phyloP scores from a whole-genome alignment of 352 stramenopile genomes.

The Phytopythium chamaehyphon region DNA sequence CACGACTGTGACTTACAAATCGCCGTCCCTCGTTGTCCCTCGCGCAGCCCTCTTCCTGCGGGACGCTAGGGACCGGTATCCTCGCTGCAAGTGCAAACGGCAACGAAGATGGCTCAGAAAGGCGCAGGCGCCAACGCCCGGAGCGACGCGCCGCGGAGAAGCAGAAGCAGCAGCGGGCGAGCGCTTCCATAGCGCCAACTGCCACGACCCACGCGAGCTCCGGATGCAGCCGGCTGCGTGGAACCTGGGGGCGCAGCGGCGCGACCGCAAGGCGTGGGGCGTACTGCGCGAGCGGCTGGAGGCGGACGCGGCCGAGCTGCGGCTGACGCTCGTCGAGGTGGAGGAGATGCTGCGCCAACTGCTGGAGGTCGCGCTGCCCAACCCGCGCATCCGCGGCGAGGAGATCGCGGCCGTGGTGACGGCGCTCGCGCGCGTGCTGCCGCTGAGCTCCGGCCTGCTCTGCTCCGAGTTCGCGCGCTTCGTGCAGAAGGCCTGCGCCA shows the following conservation, averaged over 20 bases:
- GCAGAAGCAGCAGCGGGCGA: not conserved
- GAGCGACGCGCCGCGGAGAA: too few species aligned
- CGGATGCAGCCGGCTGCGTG: slow-evolving; percentile 15
- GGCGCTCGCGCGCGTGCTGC: slow-evolving; percentile 53
- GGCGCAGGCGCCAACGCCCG: too few species aligned
- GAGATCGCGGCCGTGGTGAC: slow-evolving; percentile 63
- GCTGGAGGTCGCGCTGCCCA: slow-evolving; percentile 50
- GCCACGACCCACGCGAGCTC: too few species aligned
- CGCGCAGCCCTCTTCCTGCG: too few species aligned
- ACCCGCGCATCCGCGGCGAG: slow-evolving; percentile 59
- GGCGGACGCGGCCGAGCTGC: slow-evolving; percentile 42
- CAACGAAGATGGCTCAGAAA: too few species aligned
- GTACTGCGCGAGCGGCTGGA: slow-evolving; percentile 48
- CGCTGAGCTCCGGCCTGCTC: slow-evolving; percentile 61
- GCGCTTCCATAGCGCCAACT: too few species aligned
- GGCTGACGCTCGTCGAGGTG: slow-evolving; percentile 71
- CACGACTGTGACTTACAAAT: too few species aligned
- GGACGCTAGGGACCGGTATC: too few species aligned
- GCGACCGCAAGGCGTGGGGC: slow-evolving; percentile 67
- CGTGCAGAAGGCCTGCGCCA: slow-evolving; percentile 72
- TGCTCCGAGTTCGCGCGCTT: slow-evolving; percentile 79
- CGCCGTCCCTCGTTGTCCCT: too few species aligned
- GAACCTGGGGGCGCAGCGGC: slow-evolving; percentile 57
- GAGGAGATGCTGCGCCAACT: slow-evolving; percentile 80
- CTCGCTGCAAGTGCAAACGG: too few species aligned